Base-by-base conservation (phyloP, 495 filamentous ascomycete species). In the Tuber calosporum region DNA sequence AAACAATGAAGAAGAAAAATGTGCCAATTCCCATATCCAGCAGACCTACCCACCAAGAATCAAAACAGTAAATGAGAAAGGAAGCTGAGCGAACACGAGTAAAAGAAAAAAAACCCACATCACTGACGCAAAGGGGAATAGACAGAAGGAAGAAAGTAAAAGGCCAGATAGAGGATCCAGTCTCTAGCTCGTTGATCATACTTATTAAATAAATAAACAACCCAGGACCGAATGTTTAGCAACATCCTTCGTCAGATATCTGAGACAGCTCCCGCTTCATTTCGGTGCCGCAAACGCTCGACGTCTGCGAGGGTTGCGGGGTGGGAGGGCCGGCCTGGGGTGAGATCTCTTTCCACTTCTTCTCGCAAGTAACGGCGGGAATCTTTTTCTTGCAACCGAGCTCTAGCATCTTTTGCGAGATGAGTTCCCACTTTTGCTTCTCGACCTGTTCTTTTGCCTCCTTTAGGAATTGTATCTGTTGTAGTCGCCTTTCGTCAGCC, bases 351-450 rank as follows among this genome's bases (percentile, higher is more conserved):
- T 81, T 79, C 80, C 80, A 82, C 39, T 82, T 82, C 73, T 81
- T 81, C 48, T 82, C 80, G 36, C 80, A 82, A 22, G 80, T 79
- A n/a, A 72, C 77, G 22, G 80, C 80, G 5, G 80, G 80, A 71
- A 82, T 81, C 80, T 82, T 82, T 69, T 81, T 81, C 62, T 82
- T 82, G 68, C 75, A 77, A 17, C 80, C 80, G 41, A 81, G 41
- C 71, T 81, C 80, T 9, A 79, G 68, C 80, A 82, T 82, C 40
- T 78, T 79, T 69, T 76, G 74, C 15, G 76, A 79, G 34, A 82
- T 79, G 67, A 82, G 42, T 34, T 82, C 80, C 80, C 80, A 82
- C 41, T 82, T 82, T 36, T 81, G 77, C 72, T 82, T 82, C 36
- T 81, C 77, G 30, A 82, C 40, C 38, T 77, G 70, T 22, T 82